Percentiles rank a stretch among this genome's conserved stretches.
phyloP scores from a whole-genome alignment of 164 flowering plant genomes.

The Brasenia schreberi region DNA sequence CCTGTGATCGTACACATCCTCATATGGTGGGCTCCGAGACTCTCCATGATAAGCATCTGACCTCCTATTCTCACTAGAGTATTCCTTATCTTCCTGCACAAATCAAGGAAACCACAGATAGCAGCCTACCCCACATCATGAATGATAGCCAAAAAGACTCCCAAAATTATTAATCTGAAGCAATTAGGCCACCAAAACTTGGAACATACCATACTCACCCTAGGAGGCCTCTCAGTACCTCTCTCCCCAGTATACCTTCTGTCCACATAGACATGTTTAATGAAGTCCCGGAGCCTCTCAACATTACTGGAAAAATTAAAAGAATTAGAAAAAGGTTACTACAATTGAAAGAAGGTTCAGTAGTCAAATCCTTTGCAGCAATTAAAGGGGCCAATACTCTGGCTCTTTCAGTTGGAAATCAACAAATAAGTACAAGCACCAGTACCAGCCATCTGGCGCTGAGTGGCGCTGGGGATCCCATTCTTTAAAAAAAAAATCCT shows the following conservation, averaged over 20 bases:
- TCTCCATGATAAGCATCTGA: slow-evolving; percentile 39
- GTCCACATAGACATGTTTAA: slow-evolving; percentile 88
- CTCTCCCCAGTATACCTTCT: slow-evolving; percentile 82
- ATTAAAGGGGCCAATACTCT: neutral
- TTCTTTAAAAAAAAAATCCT: slow-evolving; percentile 66
- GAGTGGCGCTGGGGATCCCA: slow-evolving; percentile 76
- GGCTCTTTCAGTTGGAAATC: no score
- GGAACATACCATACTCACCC: slow-evolving; percentile 37
- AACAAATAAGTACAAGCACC: neutral
- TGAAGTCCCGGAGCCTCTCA: slow-evolving; percentile 80
- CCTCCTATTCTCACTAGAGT: slow-evolving; percentile 41
- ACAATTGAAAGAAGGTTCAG: neutral
- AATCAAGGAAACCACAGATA: slow-evolving; percentile 2
- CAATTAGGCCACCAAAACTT: neutral
- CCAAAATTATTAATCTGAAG: no score
- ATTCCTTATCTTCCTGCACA: slow-evolving; percentile 64
- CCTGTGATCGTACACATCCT: slow-evolving; percentile 58
- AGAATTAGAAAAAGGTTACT: neutral
- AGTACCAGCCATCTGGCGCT: slow-evolving; percentile 78
- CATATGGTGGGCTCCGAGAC: slow-evolving; percentile 79
- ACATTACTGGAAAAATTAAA: slow-evolving; percentile 37
- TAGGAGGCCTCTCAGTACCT: slow-evolving; percentile 59
- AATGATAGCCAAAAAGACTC: neutral
- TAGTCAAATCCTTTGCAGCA: no score
- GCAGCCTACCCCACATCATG: neutral